Percentiles rank a stretch among this genome's conserved stretches.
Conservation (phyloP, 139 green algal species). For the Micractinium conductrix region DNA sequence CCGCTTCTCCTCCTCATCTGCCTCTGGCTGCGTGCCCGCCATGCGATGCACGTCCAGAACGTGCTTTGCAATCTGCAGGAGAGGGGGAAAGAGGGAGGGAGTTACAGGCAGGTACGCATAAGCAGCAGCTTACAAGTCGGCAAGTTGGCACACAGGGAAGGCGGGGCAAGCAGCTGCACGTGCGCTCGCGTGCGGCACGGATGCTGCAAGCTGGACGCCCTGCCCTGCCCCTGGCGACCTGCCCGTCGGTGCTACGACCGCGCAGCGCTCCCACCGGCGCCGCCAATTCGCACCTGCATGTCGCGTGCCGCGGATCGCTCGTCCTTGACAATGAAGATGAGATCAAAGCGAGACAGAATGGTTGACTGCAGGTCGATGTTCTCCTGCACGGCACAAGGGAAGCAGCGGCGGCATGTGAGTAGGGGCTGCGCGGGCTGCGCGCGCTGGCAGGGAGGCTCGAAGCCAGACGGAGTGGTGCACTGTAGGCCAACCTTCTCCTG, state of each 20-base stretch:
- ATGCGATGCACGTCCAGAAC: slow-evolving; percentile 77
- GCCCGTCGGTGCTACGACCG: too few species aligned
- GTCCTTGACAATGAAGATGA: slow-evolving; percentile 99
- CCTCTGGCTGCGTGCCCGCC: slow-evolving; percentile 38
- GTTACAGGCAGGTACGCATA: background rate
- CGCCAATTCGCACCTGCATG: slow-evolving; percentile 35
- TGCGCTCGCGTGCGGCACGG: too few species aligned
- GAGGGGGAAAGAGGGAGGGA: background rate
- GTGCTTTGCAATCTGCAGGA: slow-evolving; percentile 73
- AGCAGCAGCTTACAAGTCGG: too few species aligned
- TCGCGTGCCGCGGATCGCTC: slow-evolving; percentile 74
- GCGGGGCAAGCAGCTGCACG: background rate
- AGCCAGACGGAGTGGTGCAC: slow-evolving; percentile 96
- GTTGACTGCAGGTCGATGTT: slow-evolving; percentile 99
- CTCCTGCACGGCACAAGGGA: slow-evolving; percentile 79
- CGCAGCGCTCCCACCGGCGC: too few species aligned
- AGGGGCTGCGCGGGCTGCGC: background rate
- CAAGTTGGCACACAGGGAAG: background rate
- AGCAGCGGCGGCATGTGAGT: too few species aligned
- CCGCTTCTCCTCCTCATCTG: slow-evolving; percentile 49
- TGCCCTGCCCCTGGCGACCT: too few species aligned
- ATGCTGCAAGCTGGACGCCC: too few species aligned
- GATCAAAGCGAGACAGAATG: slow-evolving; percentile 98
- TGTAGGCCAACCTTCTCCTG: slow-evolving; percentile 98
- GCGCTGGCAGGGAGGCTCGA: slow-evolving; percentile 79